A percentile compares a stretch with the other conserved stretches of the same genome.
Evolutionary conservation across 768 basidiomycete species (phyloP).

Genomic region (Candolleomyces eurysporus): DNA sequence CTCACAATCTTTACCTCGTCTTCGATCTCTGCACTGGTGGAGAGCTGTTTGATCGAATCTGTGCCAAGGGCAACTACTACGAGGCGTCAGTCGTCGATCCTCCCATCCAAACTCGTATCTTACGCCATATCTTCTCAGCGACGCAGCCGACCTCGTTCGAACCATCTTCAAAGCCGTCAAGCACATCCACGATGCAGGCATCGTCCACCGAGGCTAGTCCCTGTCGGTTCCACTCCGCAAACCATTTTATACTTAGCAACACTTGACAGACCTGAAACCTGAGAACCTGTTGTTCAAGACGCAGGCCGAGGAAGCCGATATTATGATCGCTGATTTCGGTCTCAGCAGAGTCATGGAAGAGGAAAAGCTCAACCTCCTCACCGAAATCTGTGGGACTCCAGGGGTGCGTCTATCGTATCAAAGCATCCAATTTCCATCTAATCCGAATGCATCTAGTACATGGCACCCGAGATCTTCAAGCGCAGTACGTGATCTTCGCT

Average conservation of each 20-base stretch:
- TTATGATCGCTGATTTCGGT: slow-evolving; percentile 98
- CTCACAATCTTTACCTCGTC: slow-evolving; percentile 90
- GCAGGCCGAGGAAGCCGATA: slow-evolving; percentile 84
- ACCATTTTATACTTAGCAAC: background rate
- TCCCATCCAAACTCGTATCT: slow-evolving; percentile 1
- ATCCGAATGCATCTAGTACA: slow-evolving; percentile 52
- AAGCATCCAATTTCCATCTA: background rate
- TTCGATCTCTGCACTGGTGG: slow-evolving; percentile 98
- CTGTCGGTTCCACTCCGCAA: background rate
- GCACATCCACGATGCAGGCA: slow-evolving; percentile 88
- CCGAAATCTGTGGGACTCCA: slow-evolving; percentile 95
- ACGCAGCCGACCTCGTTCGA: slow-evolving; percentile 85
- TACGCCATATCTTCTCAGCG: slow-evolving; percentile 41
- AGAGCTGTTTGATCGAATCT: slow-evolving; percentile 98
- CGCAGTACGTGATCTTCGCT: slow-evolving; percentile 54
- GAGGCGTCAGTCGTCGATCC: slow-evolving; percentile 63
- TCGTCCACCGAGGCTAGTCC: slow-evolving; percentile 82
- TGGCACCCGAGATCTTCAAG: slow-evolving; percentile 96
- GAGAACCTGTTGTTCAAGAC: slow-evolving; percentile 97
- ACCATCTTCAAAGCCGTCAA: slow-evolving; percentile 85
- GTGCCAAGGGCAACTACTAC: slow-evolving; percentile 94
- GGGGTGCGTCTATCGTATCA: slow-evolving; percentile 48
- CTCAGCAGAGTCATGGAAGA: slow-evolving; percentile 89
- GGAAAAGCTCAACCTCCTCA: slow-evolving; percentile 81
- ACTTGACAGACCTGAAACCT: slow-evolving; percentile 79